Evolutionary conservation across 306 rosid genomes (phyloP).

Genomic region (Inga laurina): DNA sequence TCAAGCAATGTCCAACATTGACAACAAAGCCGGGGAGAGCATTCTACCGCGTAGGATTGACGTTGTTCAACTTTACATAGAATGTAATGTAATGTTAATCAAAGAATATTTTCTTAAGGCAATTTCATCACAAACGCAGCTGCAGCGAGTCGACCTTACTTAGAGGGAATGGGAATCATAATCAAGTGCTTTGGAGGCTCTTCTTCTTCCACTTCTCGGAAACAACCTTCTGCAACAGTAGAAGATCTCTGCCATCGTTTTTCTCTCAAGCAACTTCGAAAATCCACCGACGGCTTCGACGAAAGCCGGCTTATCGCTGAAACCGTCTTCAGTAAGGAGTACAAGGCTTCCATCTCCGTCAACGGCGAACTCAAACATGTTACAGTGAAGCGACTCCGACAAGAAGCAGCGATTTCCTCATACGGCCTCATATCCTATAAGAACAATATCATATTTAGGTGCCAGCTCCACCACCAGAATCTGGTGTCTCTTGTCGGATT

Average conservation of each 20-base stretch:
- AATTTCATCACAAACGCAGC: too few species aligned
- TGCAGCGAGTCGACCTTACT: too few species aligned
- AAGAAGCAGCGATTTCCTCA: not conserved
- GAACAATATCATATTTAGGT: not conserved
- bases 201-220: not conserved
- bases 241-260: constrained; percentile 3
- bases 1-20: too few species aligned
- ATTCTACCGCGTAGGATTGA: too few species aligned
- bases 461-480: not conserved
- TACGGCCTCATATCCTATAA: not conserved
- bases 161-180: not conserved
- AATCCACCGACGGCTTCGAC: not conserved
- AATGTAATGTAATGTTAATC: too few species aligned
- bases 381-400: not conserved
- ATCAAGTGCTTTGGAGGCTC: not conserved
- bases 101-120: too few species aligned
- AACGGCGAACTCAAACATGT: not conserved
- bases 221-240: not conserved
- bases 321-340: accelerated
- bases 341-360: not conserved
- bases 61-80: too few species aligned
- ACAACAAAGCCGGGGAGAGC: too few species aligned
- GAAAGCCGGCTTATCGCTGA: not conserved
- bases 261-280: not conserved
- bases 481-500: constrained; percentile 2